These are phyloP conservation scores for Epichloe hybrida DNA, from an alignment of 2,329 filamentous ascomycete genomes.

Conservation along the genomic window DNA sequence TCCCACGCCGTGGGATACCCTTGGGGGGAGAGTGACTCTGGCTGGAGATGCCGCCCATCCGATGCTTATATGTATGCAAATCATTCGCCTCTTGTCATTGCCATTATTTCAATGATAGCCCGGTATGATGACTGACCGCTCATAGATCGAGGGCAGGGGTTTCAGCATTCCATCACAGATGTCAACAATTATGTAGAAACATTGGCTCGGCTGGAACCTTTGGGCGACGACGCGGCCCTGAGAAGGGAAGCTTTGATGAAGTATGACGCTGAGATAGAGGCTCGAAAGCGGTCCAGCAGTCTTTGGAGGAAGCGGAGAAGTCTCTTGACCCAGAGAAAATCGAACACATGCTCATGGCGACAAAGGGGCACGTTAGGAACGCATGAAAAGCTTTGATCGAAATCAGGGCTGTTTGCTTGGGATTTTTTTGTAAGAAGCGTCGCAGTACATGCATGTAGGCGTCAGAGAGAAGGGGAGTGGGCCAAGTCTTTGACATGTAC, in stretches of 20 bases:
- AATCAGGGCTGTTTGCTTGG: not conserved
- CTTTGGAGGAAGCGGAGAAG: slow-evolving; percentile 19
- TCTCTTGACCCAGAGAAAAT: slow-evolving; percentile 16
- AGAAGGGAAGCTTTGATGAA: slow-evolving; percentile 11
- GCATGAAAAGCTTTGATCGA: not conserved
- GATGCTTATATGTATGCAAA: slow-evolving; percentile 26
- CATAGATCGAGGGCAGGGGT: slow-evolving; percentile 29
- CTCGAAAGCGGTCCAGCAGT: slow-evolving; percentile 19
- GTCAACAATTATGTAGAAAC: slow-evolving; percentile 24
- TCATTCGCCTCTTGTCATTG: not conserved
- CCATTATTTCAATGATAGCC: not conserved
- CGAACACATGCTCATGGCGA: slow-evolving; percentile 21
- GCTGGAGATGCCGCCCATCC: slow-evolving; percentile 29
- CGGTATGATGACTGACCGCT: not conserved
- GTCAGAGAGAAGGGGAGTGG: not conserved
- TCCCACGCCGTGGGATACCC: slow-evolving; percentile 18
- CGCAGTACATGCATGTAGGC: not conserved
- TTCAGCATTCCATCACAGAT: slow-evolving; percentile 29
- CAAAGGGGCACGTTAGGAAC: slow-evolving; percentile 12
- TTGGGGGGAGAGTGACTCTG: slow-evolving; percentile 20
- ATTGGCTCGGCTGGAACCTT: slow-evolving; percentile 10
- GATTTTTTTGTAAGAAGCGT: not conserved
- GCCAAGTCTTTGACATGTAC: too few relatives aligned
- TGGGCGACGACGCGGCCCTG: slow-evolving; percentile 4
- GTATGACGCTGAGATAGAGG: slow-evolving; percentile 21